Percentiles rank a stretch among this genome's conserved stretches.
Conservation (phyloP, 2,329 filamentous ascomycete genomes). For the Pseudogymnoascus sp. region DNA sequence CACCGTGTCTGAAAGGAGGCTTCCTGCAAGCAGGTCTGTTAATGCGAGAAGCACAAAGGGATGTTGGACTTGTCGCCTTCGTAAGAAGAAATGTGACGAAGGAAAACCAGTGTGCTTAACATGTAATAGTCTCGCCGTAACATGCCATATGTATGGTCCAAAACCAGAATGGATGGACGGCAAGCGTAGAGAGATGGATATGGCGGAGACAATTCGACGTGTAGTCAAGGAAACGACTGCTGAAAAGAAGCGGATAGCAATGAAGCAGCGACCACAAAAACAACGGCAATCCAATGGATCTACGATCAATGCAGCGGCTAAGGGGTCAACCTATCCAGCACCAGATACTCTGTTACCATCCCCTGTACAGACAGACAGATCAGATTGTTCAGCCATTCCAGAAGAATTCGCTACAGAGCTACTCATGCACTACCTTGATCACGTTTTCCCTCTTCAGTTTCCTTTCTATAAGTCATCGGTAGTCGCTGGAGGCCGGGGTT, state of each 20-base stretch:
- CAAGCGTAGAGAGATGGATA: constrained; percentile 33
- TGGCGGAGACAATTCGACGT: constrained; percentile 42
- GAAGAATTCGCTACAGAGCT: constrained; percentile 22
- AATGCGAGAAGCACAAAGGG: constrained; percentile 27
- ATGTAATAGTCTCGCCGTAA: constrained; percentile 28
- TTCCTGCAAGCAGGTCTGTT: neutral
- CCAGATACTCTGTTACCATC: neutral
- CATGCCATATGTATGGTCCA: constrained; percentile 9
- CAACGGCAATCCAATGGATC: neutral
- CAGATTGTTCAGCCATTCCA: neutral
- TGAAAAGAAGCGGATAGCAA: constrained; percentile 19
- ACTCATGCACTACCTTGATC: constrained; percentile 52
- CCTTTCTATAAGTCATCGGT: constrained; percentile 51
- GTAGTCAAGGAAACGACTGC: constrained; percentile 46
- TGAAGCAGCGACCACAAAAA: neutral
- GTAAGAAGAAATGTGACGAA: constrained; percentile 60
- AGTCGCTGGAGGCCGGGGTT: constrained; percentile 46
- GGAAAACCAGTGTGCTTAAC: constrained; percentile 49
- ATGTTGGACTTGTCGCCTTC: constrained; percentile 57
- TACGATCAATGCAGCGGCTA: neutral
- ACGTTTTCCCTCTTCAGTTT: constrained; percentile 52
- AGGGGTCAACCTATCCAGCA: neutral
- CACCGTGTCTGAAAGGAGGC: neutral
- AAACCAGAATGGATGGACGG: constrained; percentile 12
- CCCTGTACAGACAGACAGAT: neutral